Conservation (phyloP, 2,329 filamentous ascomycete genomes). For the Hirsutella rhossiliensis region DNA sequence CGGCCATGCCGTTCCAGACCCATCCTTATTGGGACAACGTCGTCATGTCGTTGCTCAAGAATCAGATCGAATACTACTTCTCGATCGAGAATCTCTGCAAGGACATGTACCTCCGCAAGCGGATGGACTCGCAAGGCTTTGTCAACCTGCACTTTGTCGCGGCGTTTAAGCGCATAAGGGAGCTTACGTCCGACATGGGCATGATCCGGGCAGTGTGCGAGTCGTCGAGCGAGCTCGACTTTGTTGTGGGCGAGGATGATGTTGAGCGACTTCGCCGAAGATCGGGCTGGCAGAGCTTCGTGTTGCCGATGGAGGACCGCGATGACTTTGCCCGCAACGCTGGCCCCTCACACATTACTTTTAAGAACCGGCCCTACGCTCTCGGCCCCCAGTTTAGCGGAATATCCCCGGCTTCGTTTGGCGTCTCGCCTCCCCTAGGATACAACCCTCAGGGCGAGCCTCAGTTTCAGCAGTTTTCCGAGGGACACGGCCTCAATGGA, state of each 20-base stretch:
- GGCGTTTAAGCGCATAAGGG: constrained; percentile 63
- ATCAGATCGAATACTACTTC: constrained; percentile 82
- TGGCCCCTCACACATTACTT: constrained; percentile 38
- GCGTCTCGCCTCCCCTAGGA: constrained; percentile 14
- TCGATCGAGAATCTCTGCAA: constrained; percentile 92
- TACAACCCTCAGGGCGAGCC: constrained; percentile 15
- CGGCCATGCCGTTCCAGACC: constrained; percentile 20
- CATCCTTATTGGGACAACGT: constrained; percentile 42
- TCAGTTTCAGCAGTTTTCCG: constrained; percentile 18
- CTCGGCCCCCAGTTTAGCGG: constrained; percentile 18
- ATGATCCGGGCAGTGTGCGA: constrained; percentile 65
- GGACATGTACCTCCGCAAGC: constrained; percentile 73
- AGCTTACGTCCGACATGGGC: constrained; percentile 46
- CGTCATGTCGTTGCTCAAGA: constrained; percentile 28
- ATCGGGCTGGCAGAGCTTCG: constrained; percentile 69
- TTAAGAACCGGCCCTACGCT: constrained; percentile 20
- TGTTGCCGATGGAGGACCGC: constrained; percentile 60
- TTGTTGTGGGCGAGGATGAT: constrained; percentile 62
- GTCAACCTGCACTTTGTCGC: constrained; percentile 70
- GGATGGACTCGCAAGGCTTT: constrained; percentile 94
- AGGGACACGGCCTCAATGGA: constrained; percentile 24
- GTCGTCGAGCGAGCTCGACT: constrained; percentile 61
- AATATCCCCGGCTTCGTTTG: constrained; percentile 18
- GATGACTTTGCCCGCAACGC: constrained; percentile 62
- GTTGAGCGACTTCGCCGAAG: constrained; percentile 65